Evolutionary conservation across 495 filamentous ascomycete species (phyloP).

Genomic region (Letharia lupina): DNA sequence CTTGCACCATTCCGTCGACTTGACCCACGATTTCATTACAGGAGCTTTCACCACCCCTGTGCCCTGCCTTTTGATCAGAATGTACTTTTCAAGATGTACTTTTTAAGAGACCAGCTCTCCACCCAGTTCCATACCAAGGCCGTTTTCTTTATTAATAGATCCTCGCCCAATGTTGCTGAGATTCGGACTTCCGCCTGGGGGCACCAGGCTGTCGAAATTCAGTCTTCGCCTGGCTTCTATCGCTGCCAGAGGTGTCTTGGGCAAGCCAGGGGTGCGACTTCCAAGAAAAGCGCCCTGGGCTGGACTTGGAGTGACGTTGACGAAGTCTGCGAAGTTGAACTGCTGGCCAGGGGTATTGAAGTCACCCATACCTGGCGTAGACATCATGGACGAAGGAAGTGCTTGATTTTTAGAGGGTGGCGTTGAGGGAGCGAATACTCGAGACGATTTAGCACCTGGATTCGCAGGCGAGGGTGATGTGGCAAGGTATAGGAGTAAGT

Average conservation of each 20-base stretch:
- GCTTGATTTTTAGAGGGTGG: constrained; percentile 72
- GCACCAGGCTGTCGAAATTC: constrained; percentile 59
- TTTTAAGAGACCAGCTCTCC: constrained; percentile 43
- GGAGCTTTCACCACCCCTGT: not conserved
- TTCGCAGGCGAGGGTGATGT: constrained; percentile 82
- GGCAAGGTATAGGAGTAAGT: constrained; percentile 84
- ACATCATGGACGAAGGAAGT: constrained; percentile 80
- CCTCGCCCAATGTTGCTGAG: constrained; percentile 17
- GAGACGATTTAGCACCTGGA: constrained; percentile 31
- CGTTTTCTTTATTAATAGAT: constrained; percentile 23
- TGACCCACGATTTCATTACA: not conserved
- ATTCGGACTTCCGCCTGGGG: constrained; percentile 35
- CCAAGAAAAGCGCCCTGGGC: constrained; percentile 71
- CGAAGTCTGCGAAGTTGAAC: constrained; percentile 94
- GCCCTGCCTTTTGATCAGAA: not conserved
- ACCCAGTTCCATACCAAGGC: constrained; percentile 49
- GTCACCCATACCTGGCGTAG: constrained; percentile 58
- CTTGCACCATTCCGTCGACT: not conserved
- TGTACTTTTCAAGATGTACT: not conserved
- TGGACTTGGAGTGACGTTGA: constrained; percentile 88
- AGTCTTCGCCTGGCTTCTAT: constrained; percentile 52
- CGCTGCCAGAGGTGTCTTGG: constrained; percentile 52
- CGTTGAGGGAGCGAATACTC: constrained; percentile 68
- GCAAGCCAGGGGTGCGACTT: constrained; percentile 44
- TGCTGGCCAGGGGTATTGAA: constrained; percentile 53